Base-by-base conservation (phyloP, 305 asterid species). In the Andrographis paniculata region DNA sequence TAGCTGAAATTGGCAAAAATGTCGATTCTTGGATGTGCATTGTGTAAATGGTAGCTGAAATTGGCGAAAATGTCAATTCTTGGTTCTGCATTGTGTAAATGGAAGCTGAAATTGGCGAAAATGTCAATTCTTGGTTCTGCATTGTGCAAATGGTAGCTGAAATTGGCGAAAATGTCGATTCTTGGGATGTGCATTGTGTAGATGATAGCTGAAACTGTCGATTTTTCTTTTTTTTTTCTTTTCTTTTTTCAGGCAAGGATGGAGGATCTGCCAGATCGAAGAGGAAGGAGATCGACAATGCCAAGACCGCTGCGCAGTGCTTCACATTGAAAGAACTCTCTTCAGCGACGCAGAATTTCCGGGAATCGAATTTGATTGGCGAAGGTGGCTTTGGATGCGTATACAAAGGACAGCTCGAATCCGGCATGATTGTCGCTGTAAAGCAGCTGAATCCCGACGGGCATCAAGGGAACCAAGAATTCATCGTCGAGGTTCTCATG, bases 321-420 rank as follows among this genome's bases (percentile, higher is more conserved):
- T 83, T 87, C 77, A 63, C 89, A 0, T 74, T 76, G 65, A 80
- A 72, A 56, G 93, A 87, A 56, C 91, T 87, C 8, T 77, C 78
- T 10, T 18, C 28, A 0, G 89, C 79, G 17, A 80, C 96, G 1
- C 78, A 74, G 66, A 83, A 80, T 59, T 87, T 87, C 39, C 55
- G 62, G 54, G 85, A 73, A 35, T 61, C 80, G 20, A 87, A 86
- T 71, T 53, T 82, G 74, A 74, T 86, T 1, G 96, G 96, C 9
- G 94, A 87, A 74, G 96, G 96, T 14, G 96, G 96, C 14, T 87
- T 82, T 45, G 96, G 96, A 17, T 54, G 79, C 22, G 96, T 87
- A 50, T 83, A 70, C 73, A 83, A 71, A 61, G 96, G 96, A 22
- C 66, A 70, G 2, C 64, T 83, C 1, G 83, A 74, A 3, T 51